phyloP scores from a whole-genome alignment of 306 rosid genomes.

The Crataegus laevigata region DNA sequence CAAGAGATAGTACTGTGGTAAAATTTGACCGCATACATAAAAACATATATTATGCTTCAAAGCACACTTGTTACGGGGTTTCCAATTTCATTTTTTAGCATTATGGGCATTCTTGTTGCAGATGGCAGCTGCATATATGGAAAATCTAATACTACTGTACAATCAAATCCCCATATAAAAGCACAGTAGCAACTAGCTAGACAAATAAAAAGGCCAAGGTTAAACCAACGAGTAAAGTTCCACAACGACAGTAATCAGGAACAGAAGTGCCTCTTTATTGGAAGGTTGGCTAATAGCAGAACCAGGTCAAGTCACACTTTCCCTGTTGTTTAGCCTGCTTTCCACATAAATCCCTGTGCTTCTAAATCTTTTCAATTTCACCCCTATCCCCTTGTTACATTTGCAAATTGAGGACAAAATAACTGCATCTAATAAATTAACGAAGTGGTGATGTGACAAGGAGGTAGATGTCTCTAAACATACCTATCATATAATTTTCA shows the following conservation, averaged over 20 bases:
- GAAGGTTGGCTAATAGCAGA: background rate
- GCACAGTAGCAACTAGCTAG: background rate
- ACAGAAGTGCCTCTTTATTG: background rate
- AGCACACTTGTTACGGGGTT: background rate
- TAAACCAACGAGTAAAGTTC: background rate
- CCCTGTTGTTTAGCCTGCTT: background rate
- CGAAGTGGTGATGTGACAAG: background rate
- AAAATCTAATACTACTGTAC: background rate
- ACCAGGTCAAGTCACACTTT: background rate
- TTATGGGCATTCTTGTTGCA: background rate
- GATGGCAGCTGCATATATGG: background rate
- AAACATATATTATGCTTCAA: no score
- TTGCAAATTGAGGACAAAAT: background rate
- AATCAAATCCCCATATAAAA: background rate
- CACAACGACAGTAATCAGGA: background rate
- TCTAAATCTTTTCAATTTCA: background rate
- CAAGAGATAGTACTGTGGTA: background rate
- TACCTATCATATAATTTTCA: background rate
- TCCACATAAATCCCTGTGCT: background rate
- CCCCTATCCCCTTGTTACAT: background rate
- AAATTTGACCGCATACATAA: background rate
- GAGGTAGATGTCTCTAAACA: background rate
- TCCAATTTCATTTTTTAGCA: background rate
- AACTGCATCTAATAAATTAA: background rate
- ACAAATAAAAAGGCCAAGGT: background rate